phyloP scores from a whole-genome alignment of 2,329 filamentous ascomycete species.

The Calonectria fujianensis region DNA sequence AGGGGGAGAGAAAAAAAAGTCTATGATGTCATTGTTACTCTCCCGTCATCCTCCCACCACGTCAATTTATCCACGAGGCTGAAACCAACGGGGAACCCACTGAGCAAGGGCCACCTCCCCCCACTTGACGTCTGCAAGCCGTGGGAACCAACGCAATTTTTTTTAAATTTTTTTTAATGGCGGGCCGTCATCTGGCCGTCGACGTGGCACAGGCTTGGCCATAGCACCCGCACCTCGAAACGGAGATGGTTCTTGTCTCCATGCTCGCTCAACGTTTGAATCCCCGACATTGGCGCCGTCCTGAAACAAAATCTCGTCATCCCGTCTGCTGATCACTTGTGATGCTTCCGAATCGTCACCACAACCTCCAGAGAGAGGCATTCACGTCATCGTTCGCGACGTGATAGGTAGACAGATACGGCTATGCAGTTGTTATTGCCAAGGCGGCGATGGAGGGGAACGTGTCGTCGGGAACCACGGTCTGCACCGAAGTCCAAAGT shows the following conservation, averaged over 20 bases:
- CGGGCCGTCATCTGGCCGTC: constrained; percentile 45
- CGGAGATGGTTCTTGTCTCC: constrained; percentile 30
- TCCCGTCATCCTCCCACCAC: constrained; percentile 50
- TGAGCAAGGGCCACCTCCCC: constrained; percentile 11
- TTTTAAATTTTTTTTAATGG: constrained; percentile 5
- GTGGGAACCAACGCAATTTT: constrained; percentile 14
- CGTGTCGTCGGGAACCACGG: background rate
- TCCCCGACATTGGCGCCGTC: constrained; percentile 39
- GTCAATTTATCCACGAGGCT: constrained; percentile 54
- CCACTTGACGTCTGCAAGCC: constrained; percentile 13
- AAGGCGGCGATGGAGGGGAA: background rate
- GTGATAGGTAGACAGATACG: constrained; percentile 14
- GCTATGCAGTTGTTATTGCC: constrained; percentile 13
- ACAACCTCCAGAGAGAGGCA: constrained; percentile 40
- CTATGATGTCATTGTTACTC: constrained; percentile 50
- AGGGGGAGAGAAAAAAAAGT: constrained; percentile 2
- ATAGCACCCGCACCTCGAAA: constrained; percentile 34
- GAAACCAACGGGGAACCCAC: constrained; percentile 47
- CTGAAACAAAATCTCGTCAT: constrained; percentile 43
- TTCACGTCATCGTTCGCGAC: constrained; percentile 49
- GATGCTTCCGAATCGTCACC: constrained; percentile 34
- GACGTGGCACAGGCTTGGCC: constrained; percentile 51
- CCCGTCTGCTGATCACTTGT: constrained; percentile 40
- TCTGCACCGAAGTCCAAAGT: background rate
- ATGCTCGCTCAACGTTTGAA: constrained; percentile 24